phyloP scores from a whole-genome alignment of 2,329 filamentous ascomycete genomes.

The Talaromyces funiculosus region DNA sequence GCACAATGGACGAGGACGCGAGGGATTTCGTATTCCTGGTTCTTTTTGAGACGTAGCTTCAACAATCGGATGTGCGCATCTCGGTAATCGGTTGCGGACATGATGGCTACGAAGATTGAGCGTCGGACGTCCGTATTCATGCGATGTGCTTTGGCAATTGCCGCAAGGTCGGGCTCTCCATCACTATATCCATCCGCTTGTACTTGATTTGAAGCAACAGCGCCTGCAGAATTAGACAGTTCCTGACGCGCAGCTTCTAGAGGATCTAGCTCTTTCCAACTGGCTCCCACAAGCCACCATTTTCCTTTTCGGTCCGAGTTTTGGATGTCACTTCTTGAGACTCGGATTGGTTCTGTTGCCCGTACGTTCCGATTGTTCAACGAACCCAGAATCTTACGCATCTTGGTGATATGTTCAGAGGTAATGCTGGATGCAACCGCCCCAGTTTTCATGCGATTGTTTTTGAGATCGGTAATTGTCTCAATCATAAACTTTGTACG shows the following conservation, averaged over 20 bases:
- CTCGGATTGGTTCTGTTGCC: slow-evolving; percentile 72
- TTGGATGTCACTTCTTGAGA: slow-evolving; percentile 75
- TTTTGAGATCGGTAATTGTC: slow-evolving; percentile 88
- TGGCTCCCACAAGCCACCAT: slow-evolving; percentile 98
- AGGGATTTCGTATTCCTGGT: slow-evolving; percentile 80
- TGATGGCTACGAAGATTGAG: slow-evolving; percentile 88
- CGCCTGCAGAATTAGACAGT: slow-evolving; percentile 15
- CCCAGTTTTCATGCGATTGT: slow-evolving; percentile 79
- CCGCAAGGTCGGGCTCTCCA: slow-evolving; percentile 57
- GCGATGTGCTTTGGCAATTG: slow-evolving; percentile 71
- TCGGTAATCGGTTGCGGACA: slow-evolving; percentile 76
- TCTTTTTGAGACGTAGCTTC: slow-evolving; percentile 78
- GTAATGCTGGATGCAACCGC: slow-evolving; percentile 64
- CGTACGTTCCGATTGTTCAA: slow-evolving; percentile 65
- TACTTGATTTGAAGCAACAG: slow-evolving; percentile 5
- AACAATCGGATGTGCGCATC: slow-evolving; percentile 74
- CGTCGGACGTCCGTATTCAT: slow-evolving; percentile 83
- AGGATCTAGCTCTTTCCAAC: slow-evolving; percentile 55
- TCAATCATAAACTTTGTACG: slow-evolving; percentile 98
- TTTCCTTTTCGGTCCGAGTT: slow-evolving; percentile 83
- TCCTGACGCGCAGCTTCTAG: slow-evolving; percentile 33
- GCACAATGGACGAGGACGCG: slow-evolving; percentile 83
- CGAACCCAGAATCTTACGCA: slow-evolving; percentile 81
- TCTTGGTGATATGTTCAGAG: slow-evolving; percentile 75
- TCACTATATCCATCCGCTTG: slow-evolving; percentile 26